Percentiles rank a stretch among this genome's conserved stretches.
phyloP scores from a whole-genome alignment of 176 grass and related monocot genomes.

The Otatea glauca region DNA sequence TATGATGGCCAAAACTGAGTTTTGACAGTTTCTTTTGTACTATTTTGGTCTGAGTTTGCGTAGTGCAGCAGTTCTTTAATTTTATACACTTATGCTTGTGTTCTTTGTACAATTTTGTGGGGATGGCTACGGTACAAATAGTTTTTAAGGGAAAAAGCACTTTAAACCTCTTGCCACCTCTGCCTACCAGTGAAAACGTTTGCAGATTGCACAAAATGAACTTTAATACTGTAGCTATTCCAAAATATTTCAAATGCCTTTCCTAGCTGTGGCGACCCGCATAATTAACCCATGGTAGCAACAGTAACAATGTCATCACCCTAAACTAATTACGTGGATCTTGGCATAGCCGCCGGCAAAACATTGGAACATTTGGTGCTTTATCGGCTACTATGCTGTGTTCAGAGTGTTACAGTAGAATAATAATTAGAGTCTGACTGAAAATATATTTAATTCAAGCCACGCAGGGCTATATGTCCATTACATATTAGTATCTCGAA shows the following conservation, averaged over 20 bases:
- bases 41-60: neutral
- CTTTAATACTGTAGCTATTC: neutral
- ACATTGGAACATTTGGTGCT: no score
- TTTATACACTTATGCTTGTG: neutral
- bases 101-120: neutral
- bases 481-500: no score
- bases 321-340: no score
- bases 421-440: no score
- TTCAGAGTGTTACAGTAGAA: no score
- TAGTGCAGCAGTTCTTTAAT: neutral
- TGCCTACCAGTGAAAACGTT: neutral
- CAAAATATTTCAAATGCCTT: neutral
- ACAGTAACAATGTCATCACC: no score
- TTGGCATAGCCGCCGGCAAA: no score
- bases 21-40: slow-evolving; percentile 10
- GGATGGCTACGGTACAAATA: neutral
- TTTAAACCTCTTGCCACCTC: neutral
- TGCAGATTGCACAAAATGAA: slow-evolving; percentile 6
- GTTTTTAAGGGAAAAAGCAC: neutral
- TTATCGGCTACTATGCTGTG: no score
- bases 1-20: neutral
- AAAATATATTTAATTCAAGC: no score
- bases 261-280: no score
- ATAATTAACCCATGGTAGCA: no score
- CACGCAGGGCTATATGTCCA: no score